These are phyloP conservation scores for Epichloe elymi DNA, from an alignment of 2,329 filamentous ascomycete genomes.

Conservation along the genomic window DNA sequence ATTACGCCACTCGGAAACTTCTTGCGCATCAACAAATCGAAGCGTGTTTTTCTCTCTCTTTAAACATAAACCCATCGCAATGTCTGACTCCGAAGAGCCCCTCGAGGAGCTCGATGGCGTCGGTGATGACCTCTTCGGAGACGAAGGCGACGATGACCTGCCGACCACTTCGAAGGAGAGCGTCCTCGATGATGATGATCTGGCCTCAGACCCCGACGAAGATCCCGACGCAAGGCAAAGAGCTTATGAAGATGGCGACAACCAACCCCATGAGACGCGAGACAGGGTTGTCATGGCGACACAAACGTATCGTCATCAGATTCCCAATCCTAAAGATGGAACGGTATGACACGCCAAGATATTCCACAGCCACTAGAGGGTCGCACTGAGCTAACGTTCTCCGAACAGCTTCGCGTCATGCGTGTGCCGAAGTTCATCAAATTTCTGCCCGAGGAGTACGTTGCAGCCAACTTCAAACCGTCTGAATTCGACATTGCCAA, in stretches of 20 bases:
- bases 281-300: slow-evolving; percentile 49
- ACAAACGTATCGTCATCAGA: slow-evolving; percentile 53
- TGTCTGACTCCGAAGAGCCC: slow-evolving; percentile 45
- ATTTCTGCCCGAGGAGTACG: slow-evolving; percentile 54
- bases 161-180: slow-evolving; percentile 45
- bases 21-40: background rate
- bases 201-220: slow-evolving; percentile 37
- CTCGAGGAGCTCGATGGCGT: slow-evolving; percentile 37
- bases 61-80: slow-evolving; percentile 13
- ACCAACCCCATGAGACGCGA: slow-evolving; percentile 32
- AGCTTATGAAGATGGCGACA: slow-evolving; percentile 31
- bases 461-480: slow-evolving; percentile 51
- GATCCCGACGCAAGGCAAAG: slow-evolving; percentile 22
- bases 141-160: slow-evolving; percentile 44
- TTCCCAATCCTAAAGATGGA: slow-evolving; percentile 58
- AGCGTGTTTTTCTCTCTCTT: background rate
- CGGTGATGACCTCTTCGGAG: slow-evolving; percentile 50
- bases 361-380: background rate
- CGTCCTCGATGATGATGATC: slow-evolving; percentile 48
- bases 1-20: background rate
- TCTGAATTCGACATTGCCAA: slow-evolving; percentile 41
- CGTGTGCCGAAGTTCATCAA: slow-evolving; percentile 62
- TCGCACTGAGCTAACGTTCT: background rate
- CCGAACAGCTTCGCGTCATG: slow-evolving; percentile 49
- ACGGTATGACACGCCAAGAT: slow-evolving; percentile 36